Conservation (phyloP, 2,329 filamentous ascomycete genomes). For the Colletotrichum liaoningense region DNA sequence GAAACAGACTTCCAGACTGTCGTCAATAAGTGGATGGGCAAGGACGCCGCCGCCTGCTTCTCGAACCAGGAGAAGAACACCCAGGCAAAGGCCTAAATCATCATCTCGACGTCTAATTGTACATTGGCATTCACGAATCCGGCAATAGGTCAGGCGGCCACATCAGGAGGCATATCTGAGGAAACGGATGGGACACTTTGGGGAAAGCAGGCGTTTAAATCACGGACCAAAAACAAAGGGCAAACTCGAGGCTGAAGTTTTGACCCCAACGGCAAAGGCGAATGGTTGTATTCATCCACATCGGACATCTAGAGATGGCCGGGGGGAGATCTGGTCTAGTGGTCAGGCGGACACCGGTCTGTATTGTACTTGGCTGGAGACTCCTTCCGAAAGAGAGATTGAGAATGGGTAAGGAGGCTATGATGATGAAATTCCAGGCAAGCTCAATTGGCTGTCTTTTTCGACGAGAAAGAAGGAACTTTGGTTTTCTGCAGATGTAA, state of each 20-base stretch:
- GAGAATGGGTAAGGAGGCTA: conserved; percentile 18
- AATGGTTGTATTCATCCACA: conserved; percentile 30
- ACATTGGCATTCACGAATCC: conserved; percentile 25
- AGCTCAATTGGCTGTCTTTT: background rate
- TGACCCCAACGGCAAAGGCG: conserved; percentile 29
- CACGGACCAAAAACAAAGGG: conserved; percentile 34
- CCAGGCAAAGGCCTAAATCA: conserved; percentile 38
- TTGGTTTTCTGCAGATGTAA: conserved; percentile 15
- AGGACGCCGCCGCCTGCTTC: conserved; percentile 46
- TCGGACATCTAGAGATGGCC: conserved; percentile 12
- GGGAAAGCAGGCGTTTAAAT: conserved; percentile 32
- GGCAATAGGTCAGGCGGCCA: conserved; percentile 20
- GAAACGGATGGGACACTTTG: conserved; percentile 15
- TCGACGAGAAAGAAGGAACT: background rate
- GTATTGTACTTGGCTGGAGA: background rate
- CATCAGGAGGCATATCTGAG: conserved; percentile 25
- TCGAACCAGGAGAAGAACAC: conserved; percentile 47
- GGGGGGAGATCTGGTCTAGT: background rate
- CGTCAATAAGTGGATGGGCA: conserved; percentile 72
- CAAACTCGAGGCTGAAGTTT: conserved; percentile 8
- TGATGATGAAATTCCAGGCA: conserved; percentile 18
- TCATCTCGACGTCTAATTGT: conserved; percentile 5
- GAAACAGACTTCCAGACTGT: conserved; percentile 89
- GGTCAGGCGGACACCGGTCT: background rate
- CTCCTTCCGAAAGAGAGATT: background rate